phyloP scores from a whole-genome alignment of 495 filamentous ascomycete species.

The Lineolata rhizophorae region DNA sequence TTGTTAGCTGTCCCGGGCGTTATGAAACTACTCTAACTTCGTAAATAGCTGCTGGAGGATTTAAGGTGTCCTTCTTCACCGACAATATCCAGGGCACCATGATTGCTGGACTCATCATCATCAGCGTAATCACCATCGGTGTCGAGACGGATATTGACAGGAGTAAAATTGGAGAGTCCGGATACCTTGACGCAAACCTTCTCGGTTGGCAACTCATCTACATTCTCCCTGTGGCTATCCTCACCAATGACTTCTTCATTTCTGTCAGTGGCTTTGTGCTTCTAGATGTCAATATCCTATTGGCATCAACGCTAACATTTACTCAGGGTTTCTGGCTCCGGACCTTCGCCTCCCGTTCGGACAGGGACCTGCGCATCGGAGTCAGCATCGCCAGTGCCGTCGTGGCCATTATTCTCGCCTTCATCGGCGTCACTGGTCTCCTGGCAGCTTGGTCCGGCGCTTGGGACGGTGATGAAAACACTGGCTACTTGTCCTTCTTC shows the following conservation, averaged over 20 bases:
- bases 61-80: constrained; percentile 56
- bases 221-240: constrained; percentile 49
- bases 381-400: constrained; percentile 37
- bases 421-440: constrained; percentile 45
- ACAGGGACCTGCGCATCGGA: constrained; percentile 52
- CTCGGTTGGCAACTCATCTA: constrained; percentile 62
- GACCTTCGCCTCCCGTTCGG: constrained; percentile 57
- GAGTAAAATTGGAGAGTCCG: constrained; percentile 37
- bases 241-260: constrained; percentile 63
- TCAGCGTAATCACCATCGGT: constrained; percentile 50
- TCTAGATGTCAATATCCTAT: not conserved
- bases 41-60: constrained; percentile 41
- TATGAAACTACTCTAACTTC: not conserved
- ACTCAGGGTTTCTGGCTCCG: constrained; percentile 46
- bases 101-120: constrained; percentile 43
- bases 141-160: constrained; percentile 45
- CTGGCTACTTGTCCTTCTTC: constrained; percentile 50
- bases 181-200: constrained; percentile 32
- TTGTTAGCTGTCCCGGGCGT: not conserved
- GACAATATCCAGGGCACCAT: constrained; percentile 58
- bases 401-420: constrained; percentile 37
- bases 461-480: constrained; percentile 27
- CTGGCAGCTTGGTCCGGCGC: constrained; percentile 55
- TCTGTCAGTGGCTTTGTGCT: constrained; percentile 21
- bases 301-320: not conserved